Percentiles rank a stretch among this genome's conserved stretches.
These are phyloP conservation scores for Fusarium illudens DNA, from an alignment of 2,329 filamentous ascomycete species.

Conservation along the genomic window DNA sequence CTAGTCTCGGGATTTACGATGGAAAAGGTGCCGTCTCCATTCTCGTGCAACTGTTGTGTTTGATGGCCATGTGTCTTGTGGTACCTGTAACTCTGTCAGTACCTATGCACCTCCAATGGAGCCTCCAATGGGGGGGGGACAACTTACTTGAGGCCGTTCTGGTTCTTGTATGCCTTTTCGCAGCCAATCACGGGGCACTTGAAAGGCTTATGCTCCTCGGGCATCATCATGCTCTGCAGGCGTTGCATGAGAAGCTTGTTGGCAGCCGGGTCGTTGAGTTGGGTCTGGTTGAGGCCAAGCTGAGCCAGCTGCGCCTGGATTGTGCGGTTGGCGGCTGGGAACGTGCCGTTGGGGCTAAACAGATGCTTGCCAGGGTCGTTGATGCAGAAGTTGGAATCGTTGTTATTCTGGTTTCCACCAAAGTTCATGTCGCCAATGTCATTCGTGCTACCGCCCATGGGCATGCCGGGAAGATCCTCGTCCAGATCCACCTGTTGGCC, in stretches of 20 bases:
- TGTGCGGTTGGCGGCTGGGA: constrained; percentile 70
- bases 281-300: constrained; percentile 77
- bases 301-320: constrained; percentile 74
- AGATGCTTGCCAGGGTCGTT: constrained; percentile 95
- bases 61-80: constrained; percentile 90
- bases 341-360: constrained; percentile 83
- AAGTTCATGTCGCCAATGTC: constrained; percentile 63
- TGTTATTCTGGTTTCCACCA: constrained; percentile 53
- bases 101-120: not conserved
- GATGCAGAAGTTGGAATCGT: constrained; percentile 69
- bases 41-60: constrained; percentile 95
- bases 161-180: constrained; percentile 99
- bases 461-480: constrained; percentile 72
- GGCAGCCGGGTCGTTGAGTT: constrained; percentile 81
- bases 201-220: constrained; percentile 97
- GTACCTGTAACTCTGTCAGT: constrained; percentile 57
- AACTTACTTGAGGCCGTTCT: constrained; percentile 93
- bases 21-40: constrained; percentile 95
- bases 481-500: constrained; percentile 73
- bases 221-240: constrained; percentile 69
- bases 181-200: constrained; percentile 98
- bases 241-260: constrained; percentile 66
- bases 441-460: constrained; percentile 65
- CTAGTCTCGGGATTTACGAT: constrained; percentile 98
- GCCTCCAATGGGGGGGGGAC: not conserved